Conservation (phyloP, 2,329 filamentous ascomycete species). For the Fusarium pininemorale region DNA sequence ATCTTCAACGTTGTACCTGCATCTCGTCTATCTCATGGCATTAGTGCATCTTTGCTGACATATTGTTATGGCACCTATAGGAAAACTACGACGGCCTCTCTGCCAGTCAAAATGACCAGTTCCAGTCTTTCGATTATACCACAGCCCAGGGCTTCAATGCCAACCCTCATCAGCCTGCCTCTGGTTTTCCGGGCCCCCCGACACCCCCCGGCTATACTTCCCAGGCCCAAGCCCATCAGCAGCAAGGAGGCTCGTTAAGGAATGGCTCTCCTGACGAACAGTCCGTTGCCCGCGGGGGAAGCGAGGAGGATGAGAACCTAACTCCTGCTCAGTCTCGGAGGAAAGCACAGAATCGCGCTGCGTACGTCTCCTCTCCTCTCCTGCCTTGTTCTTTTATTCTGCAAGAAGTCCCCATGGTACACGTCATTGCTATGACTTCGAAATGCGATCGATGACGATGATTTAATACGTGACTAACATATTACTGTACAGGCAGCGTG, state of each 20-base stretch:
- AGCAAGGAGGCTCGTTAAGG: constrained; percentile 37
- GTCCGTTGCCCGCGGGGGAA: constrained; percentile 50
- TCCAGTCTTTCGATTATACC: constrained; percentile 56
- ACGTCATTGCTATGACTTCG: neutral
- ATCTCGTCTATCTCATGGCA: constrained; percentile 19
- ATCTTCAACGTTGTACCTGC: constrained; percentile 22
- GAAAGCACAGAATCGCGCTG: constrained; percentile 69
- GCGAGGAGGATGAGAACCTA: constrained; percentile 65
- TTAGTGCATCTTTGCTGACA: constrained; percentile 22
- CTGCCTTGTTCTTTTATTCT: neutral
- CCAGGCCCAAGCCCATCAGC: constrained; percentile 38
- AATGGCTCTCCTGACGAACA: constrained; percentile 46
- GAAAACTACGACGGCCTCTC: constrained; percentile 60
- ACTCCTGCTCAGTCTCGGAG: constrained; percentile 67
- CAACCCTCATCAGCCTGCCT: constrained; percentile 46
- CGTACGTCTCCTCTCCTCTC: constrained; percentile 56
- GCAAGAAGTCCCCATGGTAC: neutral
- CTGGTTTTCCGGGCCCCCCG: constrained; percentile 56
- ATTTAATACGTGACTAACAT: constrained; percentile 20
- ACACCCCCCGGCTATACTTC: constrained; percentile 58
- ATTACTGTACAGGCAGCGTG: constrained; percentile 75
- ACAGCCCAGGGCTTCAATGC: constrained; percentile 50
- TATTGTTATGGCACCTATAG: constrained; percentile 44
- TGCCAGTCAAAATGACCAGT: constrained; percentile 55
- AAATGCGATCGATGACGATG: neutral